Evolutionary conservation across 75 land plant species (phyloP).

Genomic region (Pseudotsuga menziesii): DNA sequence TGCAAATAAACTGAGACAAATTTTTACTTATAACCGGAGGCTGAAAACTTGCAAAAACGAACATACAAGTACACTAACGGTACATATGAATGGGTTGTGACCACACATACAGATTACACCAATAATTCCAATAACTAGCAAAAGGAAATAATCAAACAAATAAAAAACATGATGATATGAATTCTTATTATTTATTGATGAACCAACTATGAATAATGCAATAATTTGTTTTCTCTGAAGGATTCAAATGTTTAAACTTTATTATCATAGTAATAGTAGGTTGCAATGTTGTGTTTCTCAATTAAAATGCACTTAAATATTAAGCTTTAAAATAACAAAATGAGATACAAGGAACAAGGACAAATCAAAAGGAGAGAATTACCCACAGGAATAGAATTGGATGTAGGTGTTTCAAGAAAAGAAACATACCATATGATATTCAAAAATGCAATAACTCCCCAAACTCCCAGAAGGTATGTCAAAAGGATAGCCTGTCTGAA

Average conservation of each 20-base stretch:
- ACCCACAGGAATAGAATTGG: not conserved
- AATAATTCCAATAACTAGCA: not conserved
- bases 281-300: not conserved
- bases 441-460: constrained; percentile 99
- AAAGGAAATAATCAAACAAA: not conserved
- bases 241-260: not conserved
- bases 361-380: not conserved
- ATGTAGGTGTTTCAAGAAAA: not conserved
- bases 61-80: too few species aligned
- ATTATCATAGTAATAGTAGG: not conserved
- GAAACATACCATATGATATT: constrained; percentile 93
- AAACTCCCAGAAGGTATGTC: constrained; percentile 97
- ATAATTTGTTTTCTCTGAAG: not conserved
- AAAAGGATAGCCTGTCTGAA: constrained; percentile 99
- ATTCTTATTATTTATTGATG: not conserved
- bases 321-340: not conserved
- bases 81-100: too few species aligned
- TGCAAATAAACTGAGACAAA: too few species aligned
- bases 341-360: not conserved
- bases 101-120: too few species aligned
- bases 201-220: not conserved
- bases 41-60: too few species aligned
- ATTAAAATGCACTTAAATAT: not conserved
- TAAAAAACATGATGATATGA: not conserved
- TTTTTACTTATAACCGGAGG: too few species aligned